Evolutionary conservation across 768 basidiomycete species (phyloP).

Genomic region (Hirschioporus abietinus): DNA sequence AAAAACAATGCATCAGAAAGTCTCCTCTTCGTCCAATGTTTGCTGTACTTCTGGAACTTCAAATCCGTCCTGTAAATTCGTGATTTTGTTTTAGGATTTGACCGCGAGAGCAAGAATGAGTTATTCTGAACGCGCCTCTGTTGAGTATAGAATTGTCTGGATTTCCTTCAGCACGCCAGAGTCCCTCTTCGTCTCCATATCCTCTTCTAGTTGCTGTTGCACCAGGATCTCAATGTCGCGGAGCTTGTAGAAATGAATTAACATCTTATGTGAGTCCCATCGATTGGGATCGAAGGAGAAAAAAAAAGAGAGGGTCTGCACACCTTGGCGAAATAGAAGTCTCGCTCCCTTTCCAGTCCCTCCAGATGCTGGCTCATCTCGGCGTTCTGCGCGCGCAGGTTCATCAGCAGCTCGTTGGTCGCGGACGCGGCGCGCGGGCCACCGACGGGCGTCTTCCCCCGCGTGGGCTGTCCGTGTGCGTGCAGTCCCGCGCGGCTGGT

Average conservation of each 20-base stretch:
- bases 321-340: constrained; percentile 99
- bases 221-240: constrained; percentile 95
- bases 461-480: constrained; percentile 38
- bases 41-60: constrained; percentile 71
- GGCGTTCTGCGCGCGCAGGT: constrained; percentile 69
- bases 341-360: constrained; percentile 92
- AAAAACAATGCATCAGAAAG: constrained; percentile 37
- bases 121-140: constrained; percentile 59
- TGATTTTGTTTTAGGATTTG: background rate
- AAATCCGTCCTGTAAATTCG: constrained; percentile 70
- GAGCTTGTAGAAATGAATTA: constrained; percentile 47
- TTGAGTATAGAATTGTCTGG: constrained; percentile 90
- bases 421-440: constrained; percentile 66
- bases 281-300: background rate
- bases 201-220: constrained; percentile 66
- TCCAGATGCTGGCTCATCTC: constrained; percentile 82
- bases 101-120: constrained; percentile 13
- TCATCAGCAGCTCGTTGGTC: constrained; percentile 60
- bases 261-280: constrained; percentile 5
- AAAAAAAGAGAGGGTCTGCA: constrained; percentile 13
- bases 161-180: constrained; percentile 68
- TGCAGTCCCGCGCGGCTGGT: constrained; percentile 29
- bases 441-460: constrained; percentile 68
- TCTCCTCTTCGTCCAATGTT: constrained; percentile 74
- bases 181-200: constrained; percentile 51